These are phyloP conservation scores for Umbelopsis ramanniana DNA, from an alignment of 192 early-diverging fungal species.

Conservation along the genomic window DNA sequence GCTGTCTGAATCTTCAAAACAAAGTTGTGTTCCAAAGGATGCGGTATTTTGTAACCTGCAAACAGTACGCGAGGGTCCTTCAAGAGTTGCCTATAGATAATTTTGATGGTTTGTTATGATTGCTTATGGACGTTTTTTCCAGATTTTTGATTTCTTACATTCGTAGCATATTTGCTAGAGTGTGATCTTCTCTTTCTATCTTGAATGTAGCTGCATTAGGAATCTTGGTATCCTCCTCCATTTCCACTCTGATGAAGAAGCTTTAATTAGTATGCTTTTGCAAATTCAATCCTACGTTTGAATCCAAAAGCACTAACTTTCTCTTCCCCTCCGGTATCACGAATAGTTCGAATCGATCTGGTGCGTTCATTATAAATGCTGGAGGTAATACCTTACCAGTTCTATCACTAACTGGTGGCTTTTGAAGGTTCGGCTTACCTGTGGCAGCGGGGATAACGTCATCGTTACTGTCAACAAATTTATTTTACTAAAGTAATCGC, in stretches of 20 bases:
- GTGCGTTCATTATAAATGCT: constrained; percentile 70
- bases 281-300: neutral
- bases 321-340: constrained; percentile 75
- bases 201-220: constrained; percentile 93
- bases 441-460: neutral
- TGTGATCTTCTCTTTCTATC: constrained; percentile 97
- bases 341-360: constrained; percentile 84
- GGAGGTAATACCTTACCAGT: neutral
- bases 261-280: constrained; percentile 1
- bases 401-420: neutral
- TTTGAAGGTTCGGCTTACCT: neutral
- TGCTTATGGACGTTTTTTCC: neutral
- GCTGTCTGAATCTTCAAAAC: constrained; percentile 94
- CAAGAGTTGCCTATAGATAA: constrained; percentile 71
- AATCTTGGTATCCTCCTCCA: constrained; percentile 88
- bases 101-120: neutral
- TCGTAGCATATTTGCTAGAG: constrained; percentile 92
- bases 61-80: constrained; percentile 93
- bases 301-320: constrained; percentile 50
- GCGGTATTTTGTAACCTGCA: constrained; percentile 95
- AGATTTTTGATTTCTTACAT: constrained; percentile 59
- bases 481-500: too few relatives aligned
- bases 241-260: constrained; percentile 62
- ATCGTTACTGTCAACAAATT: neutral
- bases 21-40: constrained; percentile 93